Percentiles rank a stretch among this genome's conserved stretches.
Evolutionary conservation across 2,329 filamentous ascomycete species (phyloP).

Genomic region (Elsinoe batatas): DNA sequence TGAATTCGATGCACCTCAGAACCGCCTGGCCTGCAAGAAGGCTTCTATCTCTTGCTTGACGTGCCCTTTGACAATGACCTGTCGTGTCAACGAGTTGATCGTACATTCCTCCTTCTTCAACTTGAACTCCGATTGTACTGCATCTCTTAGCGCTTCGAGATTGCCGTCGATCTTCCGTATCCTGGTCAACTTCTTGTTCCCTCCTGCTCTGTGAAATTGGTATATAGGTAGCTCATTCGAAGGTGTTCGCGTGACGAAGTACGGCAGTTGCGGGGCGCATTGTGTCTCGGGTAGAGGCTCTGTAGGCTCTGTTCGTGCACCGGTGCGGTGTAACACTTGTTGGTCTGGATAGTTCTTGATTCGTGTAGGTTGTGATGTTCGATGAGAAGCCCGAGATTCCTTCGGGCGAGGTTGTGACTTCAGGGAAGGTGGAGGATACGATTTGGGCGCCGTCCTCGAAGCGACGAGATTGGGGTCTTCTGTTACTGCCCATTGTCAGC

Average conservation of each 20-base stretch:
- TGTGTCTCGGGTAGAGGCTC: constrained; percentile 21
- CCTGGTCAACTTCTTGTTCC: constrained; percentile 62
- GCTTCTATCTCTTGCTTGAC: constrained; percentile 25
- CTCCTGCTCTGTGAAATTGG: constrained; percentile 59
- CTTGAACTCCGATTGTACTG: constrained; percentile 50
- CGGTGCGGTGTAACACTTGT: constrained; percentile 18
- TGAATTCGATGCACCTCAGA: constrained; percentile 20
- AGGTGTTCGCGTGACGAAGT: constrained; percentile 61
- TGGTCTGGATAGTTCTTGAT: constrained; percentile 27
- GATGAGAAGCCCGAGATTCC: constrained; percentile 27
- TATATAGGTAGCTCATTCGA: constrained; percentile 71
- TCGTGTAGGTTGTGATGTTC: constrained; percentile 25
- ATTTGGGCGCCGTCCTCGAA: constrained; percentile 25
- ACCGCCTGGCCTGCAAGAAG: constrained; percentile 28
- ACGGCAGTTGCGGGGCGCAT: constrained; percentile 45
- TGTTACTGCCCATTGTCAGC: constrained; percentile 10
- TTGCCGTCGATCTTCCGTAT: constrained; percentile 76
- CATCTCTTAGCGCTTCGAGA: constrained; percentile 49
- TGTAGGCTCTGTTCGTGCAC: constrained; percentile 18
- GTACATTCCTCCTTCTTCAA: constrained; percentile 39
- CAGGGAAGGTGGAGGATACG: constrained; percentile 25
- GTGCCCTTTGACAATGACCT: constrained; percentile 58
- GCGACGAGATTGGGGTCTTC: constrained; percentile 26
- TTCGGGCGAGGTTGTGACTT: constrained; percentile 28
- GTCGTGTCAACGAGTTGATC: constrained; percentile 55